Conservation (phyloP, 2,329 filamentous ascomycete genomes). For the Ramularia endophylla region DNA sequence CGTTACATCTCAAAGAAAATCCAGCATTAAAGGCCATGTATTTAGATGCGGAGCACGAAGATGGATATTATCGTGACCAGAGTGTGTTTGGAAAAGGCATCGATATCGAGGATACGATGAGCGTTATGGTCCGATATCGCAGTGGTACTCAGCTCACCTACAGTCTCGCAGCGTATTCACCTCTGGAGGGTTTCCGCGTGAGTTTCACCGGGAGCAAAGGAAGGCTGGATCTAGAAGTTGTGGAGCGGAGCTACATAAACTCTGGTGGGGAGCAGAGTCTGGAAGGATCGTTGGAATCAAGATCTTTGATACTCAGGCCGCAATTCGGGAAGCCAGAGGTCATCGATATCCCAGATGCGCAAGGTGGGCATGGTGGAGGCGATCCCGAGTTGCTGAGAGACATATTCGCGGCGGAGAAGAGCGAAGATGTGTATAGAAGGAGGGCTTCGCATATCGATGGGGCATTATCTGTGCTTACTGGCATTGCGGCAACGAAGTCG, state of each 20-base stretch:
- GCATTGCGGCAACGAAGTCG: too few relatives aligned
- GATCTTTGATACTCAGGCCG: slow-evolving; percentile 46
- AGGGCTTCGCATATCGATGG: slow-evolving; percentile 5
- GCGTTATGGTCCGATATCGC: slow-evolving; percentile 51
- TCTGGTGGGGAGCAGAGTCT: slow-evolving; percentile 53
- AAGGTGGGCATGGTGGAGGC: slow-evolving; percentile 56
- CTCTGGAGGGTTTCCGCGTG: slow-evolving; percentile 56
- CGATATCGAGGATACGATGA: slow-evolving; percentile 61
- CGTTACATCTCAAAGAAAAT: slow-evolving; percentile 50
- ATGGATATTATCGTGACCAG: slow-evolving; percentile 57
- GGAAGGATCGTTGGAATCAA: slow-evolving; percentile 49
- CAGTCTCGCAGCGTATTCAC: slow-evolving; percentile 55
- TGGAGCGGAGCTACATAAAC: slow-evolving; percentile 55
- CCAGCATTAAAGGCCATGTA: slow-evolving; percentile 54
- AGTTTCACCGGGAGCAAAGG: slow-evolving; percentile 55
- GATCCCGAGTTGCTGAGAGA: slow-evolving; percentile 54
- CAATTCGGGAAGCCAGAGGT: slow-evolving; percentile 53
- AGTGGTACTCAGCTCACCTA: slow-evolving; percentile 56
- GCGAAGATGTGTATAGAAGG: slow-evolving; percentile 35
- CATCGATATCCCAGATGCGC: slow-evolving; percentile 47
- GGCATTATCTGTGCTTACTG: too few relatives aligned
- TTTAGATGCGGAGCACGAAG: slow-evolving; percentile 58
- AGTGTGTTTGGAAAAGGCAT: slow-evolving; percentile 59
- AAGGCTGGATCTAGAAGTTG: slow-evolving; percentile 55
- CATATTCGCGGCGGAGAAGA: slow-evolving; percentile 50